Percentiles rank a stretch among this genome's conserved stretches.
These are phyloP conservation scores for Meira nashicola DNA, from an alignment of 1,284 basidiomycete species.

Conservation along the genomic window DNA sequence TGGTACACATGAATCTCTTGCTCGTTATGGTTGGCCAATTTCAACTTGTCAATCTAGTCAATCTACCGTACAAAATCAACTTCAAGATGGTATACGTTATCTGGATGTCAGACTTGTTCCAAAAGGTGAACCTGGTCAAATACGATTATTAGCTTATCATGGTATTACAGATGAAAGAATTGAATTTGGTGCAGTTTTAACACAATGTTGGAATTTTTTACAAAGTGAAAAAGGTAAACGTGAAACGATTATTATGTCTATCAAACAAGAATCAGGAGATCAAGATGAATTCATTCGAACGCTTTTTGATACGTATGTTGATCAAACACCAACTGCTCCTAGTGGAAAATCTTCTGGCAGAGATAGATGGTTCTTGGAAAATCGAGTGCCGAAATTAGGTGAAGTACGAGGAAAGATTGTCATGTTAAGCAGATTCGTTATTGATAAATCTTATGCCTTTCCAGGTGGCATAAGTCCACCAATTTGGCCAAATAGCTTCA, in stretches of 20 bases:
- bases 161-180: constrained; percentile 31
- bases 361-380: constrained; percentile 22
- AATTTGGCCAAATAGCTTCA: constrained; percentile 34
- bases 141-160: constrained; percentile 31
- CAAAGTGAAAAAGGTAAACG: constrained; percentile 5
- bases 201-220: constrained; percentile 25
- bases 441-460: constrained; percentile 12
- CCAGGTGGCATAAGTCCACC: constrained; percentile 36
- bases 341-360: background rate
- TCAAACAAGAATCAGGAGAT: constrained; percentile 32
- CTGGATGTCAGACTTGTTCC: constrained; percentile 34
- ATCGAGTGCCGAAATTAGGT: constrained; percentile 23
- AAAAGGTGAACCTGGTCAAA: constrained; percentile 20
- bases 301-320: constrained; percentile 21
- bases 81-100: constrained; percentile 31
- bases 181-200: constrained; percentile 26
- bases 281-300: constrained; percentile 19
- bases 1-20: constrained; percentile 38
- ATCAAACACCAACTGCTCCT: background rate
- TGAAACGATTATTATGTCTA: constrained; percentile 31
- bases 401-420: constrained; percentile 31
- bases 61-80: constrained; percentile 21
- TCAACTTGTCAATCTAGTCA: constrained; percentile 27
- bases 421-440: constrained; percentile 29
- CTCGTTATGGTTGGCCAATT: constrained; percentile 38